Percentiles rank a stretch among this genome's conserved stretches.
phyloP scores from a whole-genome alignment of 1,284 basidiomycete genomes.

The Melampsora medusae region DNA sequence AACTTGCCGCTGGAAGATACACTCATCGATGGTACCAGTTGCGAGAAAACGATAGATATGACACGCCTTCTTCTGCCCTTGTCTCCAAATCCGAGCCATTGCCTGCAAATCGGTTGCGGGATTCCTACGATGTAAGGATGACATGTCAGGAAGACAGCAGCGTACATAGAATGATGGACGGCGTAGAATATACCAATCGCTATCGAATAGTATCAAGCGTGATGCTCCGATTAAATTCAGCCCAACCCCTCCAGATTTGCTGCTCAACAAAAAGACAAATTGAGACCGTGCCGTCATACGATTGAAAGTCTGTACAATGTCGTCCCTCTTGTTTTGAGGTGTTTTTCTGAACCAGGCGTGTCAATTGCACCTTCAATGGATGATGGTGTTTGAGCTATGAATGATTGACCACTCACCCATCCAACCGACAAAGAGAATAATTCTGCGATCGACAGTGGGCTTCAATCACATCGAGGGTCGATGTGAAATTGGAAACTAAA shows the following conservation, averaged over 20 bases:
- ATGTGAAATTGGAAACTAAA: slow-evolving; percentile 55
- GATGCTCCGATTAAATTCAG: slow-evolving; percentile 66
- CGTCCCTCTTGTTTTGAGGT: slow-evolving; percentile 73
- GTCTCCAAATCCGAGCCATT: slow-evolving; percentile 77
- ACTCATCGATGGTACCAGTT: slow-evolving; percentile 55
- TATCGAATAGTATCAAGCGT: slow-evolving; percentile 74
- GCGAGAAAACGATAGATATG: slow-evolving; percentile 81
- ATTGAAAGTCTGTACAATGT: slow-evolving; percentile 78
- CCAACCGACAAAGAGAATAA: slow-evolving; percentile 80
- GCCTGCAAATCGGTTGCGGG: slow-evolving; percentile 76
- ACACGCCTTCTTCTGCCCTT: slow-evolving; percentile 82
- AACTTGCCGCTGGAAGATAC: slow-evolving; percentile 71
- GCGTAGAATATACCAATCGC: slow-evolving; percentile 67
- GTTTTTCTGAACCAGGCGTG: slow-evolving; percentile 64
- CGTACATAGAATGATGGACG: background rate
- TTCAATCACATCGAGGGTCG: slow-evolving; percentile 88
- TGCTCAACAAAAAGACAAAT: slow-evolving; percentile 85
- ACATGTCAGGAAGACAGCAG: too few species aligned
- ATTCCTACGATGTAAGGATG: slow-evolving; percentile 44
- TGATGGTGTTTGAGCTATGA: slow-evolving; percentile 48
- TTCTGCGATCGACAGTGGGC: slow-evolving; percentile 71
- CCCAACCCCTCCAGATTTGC: slow-evolving; percentile 92
- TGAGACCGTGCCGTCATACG: slow-evolving; percentile 49
- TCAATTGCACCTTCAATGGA: slow-evolving; percentile 48
- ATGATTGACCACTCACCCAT: slow-evolving; percentile 62